phyloP scores from a whole-genome alignment of 768 basidiomycete species.

The Suillus clintonianus region DNA sequence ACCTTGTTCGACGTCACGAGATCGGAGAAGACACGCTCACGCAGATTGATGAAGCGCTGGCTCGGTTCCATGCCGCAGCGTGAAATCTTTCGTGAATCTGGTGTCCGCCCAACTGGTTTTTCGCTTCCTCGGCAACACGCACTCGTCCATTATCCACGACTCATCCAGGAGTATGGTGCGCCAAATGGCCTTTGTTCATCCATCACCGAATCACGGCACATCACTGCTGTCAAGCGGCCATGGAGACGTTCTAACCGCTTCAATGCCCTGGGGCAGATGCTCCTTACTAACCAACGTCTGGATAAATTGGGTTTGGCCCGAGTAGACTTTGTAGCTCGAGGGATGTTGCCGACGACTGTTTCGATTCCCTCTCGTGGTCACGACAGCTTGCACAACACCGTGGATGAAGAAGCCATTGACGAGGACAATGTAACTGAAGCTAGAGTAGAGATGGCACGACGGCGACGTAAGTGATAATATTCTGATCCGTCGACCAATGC shows the following conservation, averaged over 20 bases:
- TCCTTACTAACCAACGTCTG: no score
- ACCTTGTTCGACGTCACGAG: slow-evolving; percentile 14
- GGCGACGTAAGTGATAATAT: not conserved
- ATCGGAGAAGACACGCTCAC: slow-evolving; percentile 6
- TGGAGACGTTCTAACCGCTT: no score
- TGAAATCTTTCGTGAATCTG: slow-evolving; percentile 13
- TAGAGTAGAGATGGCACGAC: not conserved
- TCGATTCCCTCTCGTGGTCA: not conserved
- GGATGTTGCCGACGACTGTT: slow-evolving; percentile 2
- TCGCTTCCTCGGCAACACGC: slow-evolving; percentile 23
- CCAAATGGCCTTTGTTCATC: slow-evolving; percentile 25
- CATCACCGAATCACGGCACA: no score
- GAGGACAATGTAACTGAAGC: not conserved
- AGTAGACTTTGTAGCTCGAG: slow-evolving; percentile 6
- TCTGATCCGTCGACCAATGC: not conserved
- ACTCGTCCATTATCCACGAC: slow-evolving; percentile 16
- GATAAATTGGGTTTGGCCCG: slow-evolving; percentile 16
- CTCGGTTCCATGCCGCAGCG: slow-evolving; percentile 11
- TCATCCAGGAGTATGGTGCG: slow-evolving; percentile 15
- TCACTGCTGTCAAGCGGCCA: no score
- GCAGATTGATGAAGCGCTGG: slow-evolving; percentile 4
- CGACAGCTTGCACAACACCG: not conserved
- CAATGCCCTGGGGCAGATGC: no score
- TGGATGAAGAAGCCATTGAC: no score
- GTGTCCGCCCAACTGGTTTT: slow-evolving; percentile 10